Conservation (phyloP, 2,329 filamentous ascomycete genomes). For the Diaporthe sp. region DNA sequence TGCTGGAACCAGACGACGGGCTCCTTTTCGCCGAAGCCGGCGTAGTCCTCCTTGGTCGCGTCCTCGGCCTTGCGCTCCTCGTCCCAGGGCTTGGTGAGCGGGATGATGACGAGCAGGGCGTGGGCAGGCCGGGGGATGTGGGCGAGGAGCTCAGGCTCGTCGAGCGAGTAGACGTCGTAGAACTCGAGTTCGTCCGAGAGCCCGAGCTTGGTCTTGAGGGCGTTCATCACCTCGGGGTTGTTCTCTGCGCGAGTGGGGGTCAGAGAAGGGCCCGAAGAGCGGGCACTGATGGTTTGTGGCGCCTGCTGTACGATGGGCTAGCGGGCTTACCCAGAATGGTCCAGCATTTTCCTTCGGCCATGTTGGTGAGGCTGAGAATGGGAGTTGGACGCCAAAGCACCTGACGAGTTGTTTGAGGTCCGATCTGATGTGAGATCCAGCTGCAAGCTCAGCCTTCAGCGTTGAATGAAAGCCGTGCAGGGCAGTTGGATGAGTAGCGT, state of each 20-base stretch:
- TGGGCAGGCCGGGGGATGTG: constrained; percentile 83
- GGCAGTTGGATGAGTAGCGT: background rate
- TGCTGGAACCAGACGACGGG: constrained; percentile 87
- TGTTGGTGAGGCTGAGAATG: constrained; percentile 34
- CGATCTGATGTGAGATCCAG: constrained; percentile 39
- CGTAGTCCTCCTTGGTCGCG: constrained; percentile 63
- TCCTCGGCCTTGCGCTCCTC: constrained; percentile 67
- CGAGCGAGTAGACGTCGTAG: constrained; percentile 86
- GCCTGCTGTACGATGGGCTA: constrained; percentile 3
- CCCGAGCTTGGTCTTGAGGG: constrained; percentile 78
- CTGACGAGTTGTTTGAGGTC: constrained; percentile 12
- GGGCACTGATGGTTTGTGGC: constrained; percentile 2
- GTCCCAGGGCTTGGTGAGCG: constrained; percentile 63
- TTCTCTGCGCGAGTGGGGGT: constrained; percentile 54
- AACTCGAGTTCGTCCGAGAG: constrained; percentile 78
- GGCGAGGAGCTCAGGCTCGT: constrained; percentile 81
- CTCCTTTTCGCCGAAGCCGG: constrained; percentile 60
- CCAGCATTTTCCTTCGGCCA: constrained; percentile 37
- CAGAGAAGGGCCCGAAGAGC: constrained; percentile 9
- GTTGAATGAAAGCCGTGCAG: background rate
- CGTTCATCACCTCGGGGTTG: constrained; percentile 84
- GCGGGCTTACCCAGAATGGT: constrained; percentile 37
- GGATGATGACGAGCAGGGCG: constrained; percentile 85
- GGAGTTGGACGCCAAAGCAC: constrained; percentile 4
- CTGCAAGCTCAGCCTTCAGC: background rate